These are phyloP conservation scores for Phaseolus coccineus DNA, from an alignment of 331 rosid species.

Conservation along the genomic window DNA sequence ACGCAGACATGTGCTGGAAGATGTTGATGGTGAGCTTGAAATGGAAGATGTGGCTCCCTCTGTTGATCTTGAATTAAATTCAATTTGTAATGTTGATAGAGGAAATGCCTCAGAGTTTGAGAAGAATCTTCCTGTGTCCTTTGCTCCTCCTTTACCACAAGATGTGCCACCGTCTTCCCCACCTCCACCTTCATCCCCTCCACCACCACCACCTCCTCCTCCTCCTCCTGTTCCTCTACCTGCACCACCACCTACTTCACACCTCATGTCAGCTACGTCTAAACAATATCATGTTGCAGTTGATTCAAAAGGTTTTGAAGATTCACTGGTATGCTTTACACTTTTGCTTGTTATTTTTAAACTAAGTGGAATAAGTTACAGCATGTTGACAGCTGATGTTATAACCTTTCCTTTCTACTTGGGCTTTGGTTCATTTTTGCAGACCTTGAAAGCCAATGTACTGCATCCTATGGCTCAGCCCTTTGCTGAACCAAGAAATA, in stretches of 20 bases:
- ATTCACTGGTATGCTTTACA: conserved; percentile 60
- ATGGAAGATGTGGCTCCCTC: conserved; percentile 99
- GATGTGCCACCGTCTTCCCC: conserved; percentile 77
- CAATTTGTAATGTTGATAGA: conserved; percentile 53
- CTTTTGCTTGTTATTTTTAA: conserved; percentile 31
- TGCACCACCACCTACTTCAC: conserved; percentile 45
- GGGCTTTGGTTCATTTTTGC: conserved; percentile 46
- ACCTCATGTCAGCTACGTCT: conserved; percentile 47
- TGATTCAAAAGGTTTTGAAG: conserved; percentile 61
- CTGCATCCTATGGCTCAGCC: conserved; percentile 60
- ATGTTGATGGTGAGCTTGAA: conserved; percentile 98
- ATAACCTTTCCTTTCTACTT: conserved; percentile 31
- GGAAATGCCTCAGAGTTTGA: conserved; percentile 51
- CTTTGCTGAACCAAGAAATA: conserved; percentile 60
- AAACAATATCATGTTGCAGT: conserved; percentile 54
- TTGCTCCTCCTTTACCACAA: conserved; percentile 68
- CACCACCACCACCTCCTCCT: conserved; percentile 56
- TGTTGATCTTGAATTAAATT: conserved; percentile 65
- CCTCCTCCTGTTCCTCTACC: conserved; percentile 32
- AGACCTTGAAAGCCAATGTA: conserved; percentile 61
- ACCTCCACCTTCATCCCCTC: conserved; percentile 72
- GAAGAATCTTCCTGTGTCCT: conserved; percentile 52
- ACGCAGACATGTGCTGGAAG: conserved; percentile 88
- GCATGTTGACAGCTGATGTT: conserved; percentile 33
- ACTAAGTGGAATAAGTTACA: background rate